Evolutionary conservation across 202 grass and related monocot species (phyloP), one percentile per base, ranked within the genome.

Genomic region (Carex sylvatica): DNA sequence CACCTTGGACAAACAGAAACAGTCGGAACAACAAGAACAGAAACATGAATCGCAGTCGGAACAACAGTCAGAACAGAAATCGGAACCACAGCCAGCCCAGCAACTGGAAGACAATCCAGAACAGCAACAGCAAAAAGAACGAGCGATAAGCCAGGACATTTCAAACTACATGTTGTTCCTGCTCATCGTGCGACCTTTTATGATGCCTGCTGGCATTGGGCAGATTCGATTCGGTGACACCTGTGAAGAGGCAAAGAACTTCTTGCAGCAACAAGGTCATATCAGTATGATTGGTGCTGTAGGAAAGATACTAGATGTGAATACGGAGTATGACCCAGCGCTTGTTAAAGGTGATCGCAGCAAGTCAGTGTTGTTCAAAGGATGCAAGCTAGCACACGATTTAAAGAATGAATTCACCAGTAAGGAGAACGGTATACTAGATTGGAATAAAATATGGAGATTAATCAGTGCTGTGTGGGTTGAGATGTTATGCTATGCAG

Each of bases 281-380:
- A n/a, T n/a, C n/a, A n/a, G n/a, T n/a, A n/a, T n/a, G n/a, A n/a
- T n/a, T n/a, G n/a, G n/a, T n/a, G n/a, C 46, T 49, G 10, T 49
- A 49, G 2, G 9, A 0, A 83, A 16, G 85, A 52, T 87, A 26
- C 49, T 71, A 1, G 3, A 0, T 0, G 56, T 87, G 15, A 30
- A 47, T 6, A 77, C 80, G 0, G 18, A 38, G 0, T 33, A 68
- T 20, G 6, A 76, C 0, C 85, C 79, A 0, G 38, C 14, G 11
- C 6, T 79, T 10, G 86, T 94, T 6, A 95, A 92, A 69, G 88
- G 90, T 2, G 90, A 95, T 63, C 63, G 86, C 67, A 92, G 87
- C 86, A 95, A 95, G 66, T 92, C 90, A 0, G 71, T 90, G 22
- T 47, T 94, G 70, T 94, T 92, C 47, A 85, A 88, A 30, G 88